phyloP scores from a whole-genome alignment of 805 yeast genomes.

The Nematodospora valgi region DNA sequence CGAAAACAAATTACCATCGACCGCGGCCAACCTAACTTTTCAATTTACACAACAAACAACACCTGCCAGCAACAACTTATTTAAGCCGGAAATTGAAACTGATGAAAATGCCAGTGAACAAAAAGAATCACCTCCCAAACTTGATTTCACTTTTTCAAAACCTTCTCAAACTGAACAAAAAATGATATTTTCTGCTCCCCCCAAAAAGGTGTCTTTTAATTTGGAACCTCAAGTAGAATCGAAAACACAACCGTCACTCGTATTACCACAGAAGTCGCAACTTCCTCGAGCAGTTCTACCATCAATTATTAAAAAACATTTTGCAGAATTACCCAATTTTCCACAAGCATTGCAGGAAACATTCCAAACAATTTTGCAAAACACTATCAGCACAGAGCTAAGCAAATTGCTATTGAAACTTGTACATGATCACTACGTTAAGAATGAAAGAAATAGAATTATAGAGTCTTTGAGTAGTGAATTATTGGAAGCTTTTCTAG shows the following conservation, averaged over 20 bases:
- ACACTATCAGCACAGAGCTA: constrained; percentile 24
- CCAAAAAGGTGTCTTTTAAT: constrained; percentile 4
- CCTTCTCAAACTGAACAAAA: not conserved
- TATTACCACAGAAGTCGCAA: not conserved
- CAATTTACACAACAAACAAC: no score
- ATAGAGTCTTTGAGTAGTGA: constrained; percentile 45
- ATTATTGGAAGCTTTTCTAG: constrained; percentile 56
- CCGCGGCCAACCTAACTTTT: no score
- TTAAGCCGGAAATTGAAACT: not conserved
- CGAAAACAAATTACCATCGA: no score
- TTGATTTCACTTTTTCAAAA: not conserved
- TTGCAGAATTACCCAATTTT: constrained; percentile 25
- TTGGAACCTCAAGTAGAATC: constrained; percentile 1
- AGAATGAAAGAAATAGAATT: constrained; percentile 18
- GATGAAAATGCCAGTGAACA: no score
- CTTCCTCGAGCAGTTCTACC: constrained; percentile 1
- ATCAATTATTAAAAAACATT: constrained; percentile 4
- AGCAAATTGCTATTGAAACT: constrained; percentile 21
- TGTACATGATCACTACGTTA: constrained; percentile 17
- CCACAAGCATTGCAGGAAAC: constrained; percentile 23
- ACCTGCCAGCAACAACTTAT: no score
- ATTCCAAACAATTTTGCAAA: constrained; percentile 17
- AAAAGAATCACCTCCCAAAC: no score
- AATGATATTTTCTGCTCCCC: not conserved
- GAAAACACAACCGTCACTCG: not conserved